Conservation (phyloP, 1,284 basidiomycete species). For the Cutaneotrichosporon dermatis region DNA sequence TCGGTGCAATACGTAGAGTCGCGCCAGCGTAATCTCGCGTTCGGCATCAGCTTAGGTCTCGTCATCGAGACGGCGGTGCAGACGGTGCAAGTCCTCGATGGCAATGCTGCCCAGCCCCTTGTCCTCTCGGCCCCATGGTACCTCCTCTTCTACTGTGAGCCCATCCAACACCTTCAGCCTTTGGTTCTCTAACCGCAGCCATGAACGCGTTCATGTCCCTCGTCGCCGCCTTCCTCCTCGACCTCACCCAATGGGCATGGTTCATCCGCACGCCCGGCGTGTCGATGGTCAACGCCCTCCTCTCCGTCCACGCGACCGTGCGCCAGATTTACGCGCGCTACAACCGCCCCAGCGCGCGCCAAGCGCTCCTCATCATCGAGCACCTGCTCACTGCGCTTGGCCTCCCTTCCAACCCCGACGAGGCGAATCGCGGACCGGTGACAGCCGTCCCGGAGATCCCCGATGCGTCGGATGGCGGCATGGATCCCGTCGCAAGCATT, state of each 20-base stretch:
- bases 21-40: conserved; percentile 9
- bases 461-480: neutral
- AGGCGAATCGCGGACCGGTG: neutral
- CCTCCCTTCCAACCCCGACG: neutral
- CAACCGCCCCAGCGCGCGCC: conserved; percentile 8
- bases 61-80: conserved; percentile 19
- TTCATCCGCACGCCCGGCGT: conserved; percentile 11
- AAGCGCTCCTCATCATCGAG: conserved; percentile 11
- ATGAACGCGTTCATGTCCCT: conserved; percentile 26
- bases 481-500: neutral
- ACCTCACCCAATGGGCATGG: conserved; percentile 14
- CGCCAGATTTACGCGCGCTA: conserved; percentile 5
- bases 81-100: conserved; percentile 13
- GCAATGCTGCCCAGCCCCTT: neutral
- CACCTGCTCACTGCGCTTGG: conserved; percentile 5
- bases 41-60: conserved; percentile 15
- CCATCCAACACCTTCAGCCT: no score
- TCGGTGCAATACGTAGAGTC: conserved; percentile 10
- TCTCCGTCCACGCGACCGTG: conserved; percentile 1
- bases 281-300: conserved; percentile 6
- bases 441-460: neutral
- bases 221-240: conserved; percentile 18
- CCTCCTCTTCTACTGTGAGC: conserved; percentile 23
- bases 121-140: conserved; percentile 19
- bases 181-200: no score